Conservation (phyloP, 805 yeast genomes). For the Scheffersomyces stipitis region DNA sequence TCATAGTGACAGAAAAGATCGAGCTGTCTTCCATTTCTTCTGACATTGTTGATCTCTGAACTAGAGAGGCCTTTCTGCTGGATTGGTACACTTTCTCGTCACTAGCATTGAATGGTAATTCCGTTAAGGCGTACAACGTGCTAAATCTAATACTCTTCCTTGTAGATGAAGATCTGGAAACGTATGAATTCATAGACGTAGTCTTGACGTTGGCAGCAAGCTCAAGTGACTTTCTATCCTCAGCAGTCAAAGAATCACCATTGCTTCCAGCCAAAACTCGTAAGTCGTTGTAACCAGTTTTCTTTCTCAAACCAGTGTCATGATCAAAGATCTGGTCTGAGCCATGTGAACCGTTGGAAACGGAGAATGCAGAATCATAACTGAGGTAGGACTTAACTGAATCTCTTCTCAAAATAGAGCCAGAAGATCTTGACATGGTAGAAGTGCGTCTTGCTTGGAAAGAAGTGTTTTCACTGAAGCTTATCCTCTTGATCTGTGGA, state of each 20-base stretch:
- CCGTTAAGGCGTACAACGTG: constrained; percentile 39
- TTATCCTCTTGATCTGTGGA: constrained; percentile 17
- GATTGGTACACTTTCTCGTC: constrained; percentile 7
- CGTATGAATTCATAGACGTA: constrained; percentile 16
- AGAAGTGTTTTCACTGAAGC: constrained; percentile 20
- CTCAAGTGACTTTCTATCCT: constrained; percentile 9
- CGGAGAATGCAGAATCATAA: constrained; percentile 57
- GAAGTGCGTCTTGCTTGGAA: constrained; percentile 14
- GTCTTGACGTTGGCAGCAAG: constrained; percentile 11
- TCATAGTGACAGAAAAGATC: constrained; percentile 30
- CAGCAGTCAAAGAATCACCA: not conserved
- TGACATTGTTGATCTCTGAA: constrained; percentile 24
- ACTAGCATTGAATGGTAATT: constrained; percentile 33
- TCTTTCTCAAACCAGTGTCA: constrained; percentile 43
- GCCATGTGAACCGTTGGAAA: constrained; percentile 17
- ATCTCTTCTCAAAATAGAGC: constrained; percentile 32
- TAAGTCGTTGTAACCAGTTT: constrained; percentile 49
- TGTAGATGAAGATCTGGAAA: constrained; percentile 23
- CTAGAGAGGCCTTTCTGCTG: constrained; percentile 6
- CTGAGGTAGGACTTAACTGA: constrained; percentile 55
- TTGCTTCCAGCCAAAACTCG: constrained; percentile 30
- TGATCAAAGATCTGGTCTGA: constrained; percentile 13
- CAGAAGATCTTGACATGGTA: constrained; percentile 30
- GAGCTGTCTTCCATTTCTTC: constrained; percentile 31
- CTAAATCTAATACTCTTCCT: constrained; percentile 36